These are phyloP conservation scores for Eragrostis tef DNA, from an alignment of 202 grass and related monocot species.

Conservation along the genomic window DNA sequence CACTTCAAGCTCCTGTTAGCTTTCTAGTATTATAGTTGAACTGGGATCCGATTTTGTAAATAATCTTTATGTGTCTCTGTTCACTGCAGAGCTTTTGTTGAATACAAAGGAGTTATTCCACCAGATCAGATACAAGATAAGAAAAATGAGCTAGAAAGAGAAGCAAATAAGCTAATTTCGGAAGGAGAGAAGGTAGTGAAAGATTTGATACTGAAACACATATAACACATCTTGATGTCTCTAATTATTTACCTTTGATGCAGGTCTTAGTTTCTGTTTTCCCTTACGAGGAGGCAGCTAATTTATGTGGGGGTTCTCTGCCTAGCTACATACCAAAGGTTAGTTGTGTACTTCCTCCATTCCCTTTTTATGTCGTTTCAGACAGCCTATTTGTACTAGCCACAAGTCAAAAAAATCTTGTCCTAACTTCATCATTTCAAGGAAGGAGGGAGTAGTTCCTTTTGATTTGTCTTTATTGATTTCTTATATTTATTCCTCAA, in stretches of 20 bases:
- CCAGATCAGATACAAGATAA: constrained; percentile 59
- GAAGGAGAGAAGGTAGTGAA: constrained; percentile 63
- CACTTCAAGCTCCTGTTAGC: too few relatives aligned
- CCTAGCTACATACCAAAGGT: constrained; percentile 88
- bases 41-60: not conserved
- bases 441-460: too few relatives aligned
- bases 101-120: constrained; percentile 74
- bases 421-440: too few relatives aligned
- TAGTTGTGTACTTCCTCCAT: constrained; percentile 27
- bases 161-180: constrained; percentile 71
- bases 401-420: too few relatives aligned
- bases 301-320: constrained; percentile 75
- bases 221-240: not conserved
- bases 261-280: constrained; percentile 74
- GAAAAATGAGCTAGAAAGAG: constrained; percentile 65
- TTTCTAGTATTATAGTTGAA: constrained; percentile 1
- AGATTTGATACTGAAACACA: constrained; percentile 5
- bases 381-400: too few relatives aligned
- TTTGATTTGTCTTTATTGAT: not conserved
- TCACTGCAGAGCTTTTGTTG: constrained; percentile 68
- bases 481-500: not conserved
- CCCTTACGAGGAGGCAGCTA: constrained; percentile 71
- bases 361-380: too few relatives aligned
- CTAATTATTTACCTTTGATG: constrained; percentile 18
- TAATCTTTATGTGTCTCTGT: constrained; percentile 4